phyloP scores from a whole-genome alignment of 345 rosid genomes.

The Eucalyptus cloeziana region DNA sequence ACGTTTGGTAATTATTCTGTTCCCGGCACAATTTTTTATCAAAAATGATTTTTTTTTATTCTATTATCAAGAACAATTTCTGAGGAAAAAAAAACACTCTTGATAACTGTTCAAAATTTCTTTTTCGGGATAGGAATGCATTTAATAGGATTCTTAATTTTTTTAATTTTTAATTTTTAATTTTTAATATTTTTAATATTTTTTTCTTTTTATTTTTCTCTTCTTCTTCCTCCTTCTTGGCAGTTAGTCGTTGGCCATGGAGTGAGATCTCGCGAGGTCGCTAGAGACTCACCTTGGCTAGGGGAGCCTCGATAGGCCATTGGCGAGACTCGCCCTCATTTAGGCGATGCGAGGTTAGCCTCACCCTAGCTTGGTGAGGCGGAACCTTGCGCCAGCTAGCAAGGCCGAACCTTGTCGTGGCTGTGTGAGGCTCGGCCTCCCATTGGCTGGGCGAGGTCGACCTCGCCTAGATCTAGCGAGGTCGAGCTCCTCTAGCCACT shows the following conservation, averaged over 20 bases:
- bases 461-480: accelerated
- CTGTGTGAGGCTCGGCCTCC: accelerated
- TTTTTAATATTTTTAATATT: too few relatives aligned
- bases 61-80: accelerated
- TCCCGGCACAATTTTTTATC: accelerated
- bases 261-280: accelerated
- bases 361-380: too few relatives aligned
- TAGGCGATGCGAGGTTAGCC: accelerated
- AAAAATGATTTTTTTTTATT: accelerated
- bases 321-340: accelerated
- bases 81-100: accelerated
- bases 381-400: accelerated
- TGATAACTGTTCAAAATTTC: accelerated
- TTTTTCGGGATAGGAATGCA: accelerated
- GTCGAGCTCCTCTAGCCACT: accelerated
- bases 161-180: too few relatives aligned
- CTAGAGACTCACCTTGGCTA: too few relatives aligned
- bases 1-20: accelerated
- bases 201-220: too few relatives aligned
- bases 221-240: too few relatives aligned
- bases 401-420: too few relatives aligned
- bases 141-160: accelerated
- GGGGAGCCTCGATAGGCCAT: too few relatives aligned
- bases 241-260: accelerated
- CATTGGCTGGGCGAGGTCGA: too few relatives aligned